Conservation (phyloP, 495 filamentous ascomycete species). For the Physcia stellaris region DNA sequence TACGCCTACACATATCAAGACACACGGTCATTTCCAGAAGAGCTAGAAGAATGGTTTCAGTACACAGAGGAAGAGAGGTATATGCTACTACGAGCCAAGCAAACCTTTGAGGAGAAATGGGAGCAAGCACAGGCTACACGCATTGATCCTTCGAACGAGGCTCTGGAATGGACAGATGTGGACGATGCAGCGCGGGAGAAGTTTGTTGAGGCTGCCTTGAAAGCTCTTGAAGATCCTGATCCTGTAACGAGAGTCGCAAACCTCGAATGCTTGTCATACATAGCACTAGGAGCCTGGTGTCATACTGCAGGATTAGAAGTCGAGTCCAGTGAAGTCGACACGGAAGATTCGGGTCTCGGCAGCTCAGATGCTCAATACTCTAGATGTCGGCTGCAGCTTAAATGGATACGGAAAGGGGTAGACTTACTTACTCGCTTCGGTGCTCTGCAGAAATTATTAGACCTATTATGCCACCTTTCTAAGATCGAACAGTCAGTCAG, state of each 20-base stretch:
- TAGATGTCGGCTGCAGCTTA: slow-evolving; percentile 47
- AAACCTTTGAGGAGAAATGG: slow-evolving; percentile 59
- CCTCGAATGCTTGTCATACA: slow-evolving; percentile 64
- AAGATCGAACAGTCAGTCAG: slow-evolving; percentile 30
- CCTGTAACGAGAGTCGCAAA: slow-evolving; percentile 41
- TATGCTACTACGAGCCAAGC: slow-evolving; percentile 52
- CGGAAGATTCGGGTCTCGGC: slow-evolving; percentile 9
- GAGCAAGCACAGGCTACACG: slow-evolving; percentile 26
- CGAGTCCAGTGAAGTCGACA: slow-evolving; percentile 11
- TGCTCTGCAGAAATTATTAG: slow-evolving; percentile 45
- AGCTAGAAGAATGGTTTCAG: slow-evolving; percentile 93
- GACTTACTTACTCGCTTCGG: slow-evolving; percentile 42
- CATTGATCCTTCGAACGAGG: slow-evolving; percentile 24
- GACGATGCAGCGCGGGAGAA: slow-evolving; percentile 26
- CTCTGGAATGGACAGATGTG: slow-evolving; percentile 38
- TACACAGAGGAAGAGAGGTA: slow-evolving; percentile 68
- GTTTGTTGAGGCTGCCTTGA: slow-evolving; percentile 30
- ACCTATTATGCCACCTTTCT: slow-evolving; percentile 44
- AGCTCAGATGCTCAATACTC: slow-evolving; percentile 23
- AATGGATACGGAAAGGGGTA: slow-evolving; percentile 54
- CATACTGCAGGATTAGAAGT: slow-evolving; percentile 44
- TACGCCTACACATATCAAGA: slow-evolving; percentile 93
- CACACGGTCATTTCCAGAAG: slow-evolving; percentile 62
- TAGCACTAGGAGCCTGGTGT: slow-evolving; percentile 65
- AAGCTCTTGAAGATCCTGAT: slow-evolving; percentile 34